phyloP scores from a whole-genome alignment of 345 rosid genomes.

The Gossypium mustelinum region DNA sequence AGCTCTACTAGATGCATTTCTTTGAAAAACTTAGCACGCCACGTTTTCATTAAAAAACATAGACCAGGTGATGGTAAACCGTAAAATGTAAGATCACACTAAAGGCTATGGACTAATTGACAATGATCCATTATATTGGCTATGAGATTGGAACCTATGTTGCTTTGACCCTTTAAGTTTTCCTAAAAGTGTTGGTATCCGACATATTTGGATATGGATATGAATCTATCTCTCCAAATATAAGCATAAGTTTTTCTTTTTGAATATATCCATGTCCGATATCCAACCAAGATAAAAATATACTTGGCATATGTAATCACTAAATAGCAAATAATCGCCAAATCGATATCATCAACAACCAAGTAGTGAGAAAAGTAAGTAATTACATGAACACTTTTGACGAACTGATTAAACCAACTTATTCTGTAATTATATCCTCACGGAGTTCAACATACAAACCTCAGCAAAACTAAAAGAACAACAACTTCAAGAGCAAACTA shows the following conservation, averaged over 20 bases:
- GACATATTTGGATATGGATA: too few species aligned
- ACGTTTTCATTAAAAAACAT: background rate
- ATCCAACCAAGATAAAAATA: too few species aligned
- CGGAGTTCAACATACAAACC: constrained; percentile 6
- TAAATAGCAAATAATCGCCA: background rate
- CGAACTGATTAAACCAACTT: background rate
- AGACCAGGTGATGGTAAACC: too few species aligned
- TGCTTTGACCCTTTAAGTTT: too few species aligned
- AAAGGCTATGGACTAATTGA: background rate
- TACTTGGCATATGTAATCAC: background rate
- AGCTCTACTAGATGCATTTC: background rate
- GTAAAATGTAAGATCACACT: background rate
- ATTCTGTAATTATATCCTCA: background rate
- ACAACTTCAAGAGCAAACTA: background rate
- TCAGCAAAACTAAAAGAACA: background rate
- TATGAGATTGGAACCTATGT: too few species aligned
- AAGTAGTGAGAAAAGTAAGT: background rate
- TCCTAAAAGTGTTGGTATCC: too few species aligned
- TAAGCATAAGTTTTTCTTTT: too few species aligned
- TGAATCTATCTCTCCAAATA: too few species aligned
- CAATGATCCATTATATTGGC: too few species aligned
- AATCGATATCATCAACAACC: background rate
- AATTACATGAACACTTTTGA: background rate
- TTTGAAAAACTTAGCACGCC: background rate
- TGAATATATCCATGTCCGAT: background rate